Evolutionary conservation across 768 basidiomycete genomes (phyloP), one percentile per base, ranked within the genome.

Genomic region (Gautieria morchelliformis): DNA sequence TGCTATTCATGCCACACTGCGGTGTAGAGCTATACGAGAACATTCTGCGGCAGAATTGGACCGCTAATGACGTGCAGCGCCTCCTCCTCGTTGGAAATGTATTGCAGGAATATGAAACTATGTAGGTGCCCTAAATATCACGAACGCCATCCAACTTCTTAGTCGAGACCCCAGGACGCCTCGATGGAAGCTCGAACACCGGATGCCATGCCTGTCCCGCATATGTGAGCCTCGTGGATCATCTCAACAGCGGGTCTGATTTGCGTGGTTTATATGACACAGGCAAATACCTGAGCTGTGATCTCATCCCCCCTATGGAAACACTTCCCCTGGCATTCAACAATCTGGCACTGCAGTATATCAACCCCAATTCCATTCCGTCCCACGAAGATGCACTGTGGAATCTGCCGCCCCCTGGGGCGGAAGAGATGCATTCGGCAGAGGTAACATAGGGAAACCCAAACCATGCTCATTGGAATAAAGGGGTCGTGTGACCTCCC

Each of bases 1-100:
- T 90, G 55, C 72, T 83, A 54, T 88, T 80, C 70, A 87, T 89
- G 85, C 87, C 86, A 20, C 87, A 89, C 68, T 89, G 88, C 66
- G 85, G 87, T 64, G 65, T 85, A 68, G 76, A 75, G 59, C 74
- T 89, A 27, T 87, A 89, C 67, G 85, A 90, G 65, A 74, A 70
- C 61, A 64, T 88, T 46, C 68, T 89, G 56, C 74, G 75, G 58
- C 75, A 75, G 12, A 88, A 87, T 65, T 85, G 84, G 83, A 69
- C 72, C 47, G 64, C 58, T 30, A 72, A 72, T 30, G 69, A 69
- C 20, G 68, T 87, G 52, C 64, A 71, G 57, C 72, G 70, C 58
- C 64, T 83, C 22, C 63, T 87, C 53, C 71, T 90, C 53, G 64
- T 90, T 59, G 84, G 81, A 56, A 90, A 90, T 70, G 74, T 71